These are phyloP conservation scores for Paracamarosporium sp. DNA, from an alignment of 2,329 filamentous ascomycete species.

Conservation along the genomic window DNA sequence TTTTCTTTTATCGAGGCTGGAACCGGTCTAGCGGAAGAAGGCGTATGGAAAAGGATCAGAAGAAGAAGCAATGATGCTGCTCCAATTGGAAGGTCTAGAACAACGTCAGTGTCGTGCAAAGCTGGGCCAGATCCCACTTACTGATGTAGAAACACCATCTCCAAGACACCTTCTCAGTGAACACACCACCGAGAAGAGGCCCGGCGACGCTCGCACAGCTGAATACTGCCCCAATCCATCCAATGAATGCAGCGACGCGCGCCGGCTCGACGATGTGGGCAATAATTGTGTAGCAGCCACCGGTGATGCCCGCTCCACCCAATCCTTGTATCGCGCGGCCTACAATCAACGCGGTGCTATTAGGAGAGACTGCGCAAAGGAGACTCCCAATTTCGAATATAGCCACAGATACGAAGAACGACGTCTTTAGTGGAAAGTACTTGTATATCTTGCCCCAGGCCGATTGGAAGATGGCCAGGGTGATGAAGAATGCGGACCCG, in stretches of 20 bases:
- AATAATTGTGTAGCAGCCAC: constrained; percentile 45
- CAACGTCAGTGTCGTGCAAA: too few species aligned
- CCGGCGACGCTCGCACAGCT: constrained; percentile 45
- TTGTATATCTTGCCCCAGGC: constrained; percentile 55
- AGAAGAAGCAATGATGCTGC: constrained; percentile 47
- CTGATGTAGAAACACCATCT: constrained; percentile 50
- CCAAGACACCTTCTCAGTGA: constrained; percentile 38
- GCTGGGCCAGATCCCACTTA: too few species aligned
- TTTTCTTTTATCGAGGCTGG: constrained; percentile 37
- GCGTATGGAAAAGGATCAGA: constrained; percentile 46
- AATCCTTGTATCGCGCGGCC: constrained; percentile 48
- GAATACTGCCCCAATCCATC: constrained; percentile 45
- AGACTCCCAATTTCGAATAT: constrained; percentile 63
- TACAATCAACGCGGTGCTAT: constrained; percentile 37
- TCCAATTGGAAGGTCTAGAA: constrained; percentile 55
- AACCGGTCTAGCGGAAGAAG: constrained; percentile 18
- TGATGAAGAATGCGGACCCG: constrained; percentile 49
- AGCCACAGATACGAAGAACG: constrained; percentile 40
- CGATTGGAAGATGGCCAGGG: constrained; percentile 51
- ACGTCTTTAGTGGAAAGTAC: constrained; percentile 49
- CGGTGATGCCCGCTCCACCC: constrained; percentile 43
- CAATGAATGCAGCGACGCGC: constrained; percentile 47
- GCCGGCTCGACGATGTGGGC: constrained; percentile 48
- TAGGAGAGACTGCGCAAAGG: constrained; percentile 52
- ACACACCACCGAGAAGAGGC: constrained; percentile 47